Base-by-base conservation (phyloP, 2,329 filamentous ascomycete species). In the Fusarium continuum region DNA sequence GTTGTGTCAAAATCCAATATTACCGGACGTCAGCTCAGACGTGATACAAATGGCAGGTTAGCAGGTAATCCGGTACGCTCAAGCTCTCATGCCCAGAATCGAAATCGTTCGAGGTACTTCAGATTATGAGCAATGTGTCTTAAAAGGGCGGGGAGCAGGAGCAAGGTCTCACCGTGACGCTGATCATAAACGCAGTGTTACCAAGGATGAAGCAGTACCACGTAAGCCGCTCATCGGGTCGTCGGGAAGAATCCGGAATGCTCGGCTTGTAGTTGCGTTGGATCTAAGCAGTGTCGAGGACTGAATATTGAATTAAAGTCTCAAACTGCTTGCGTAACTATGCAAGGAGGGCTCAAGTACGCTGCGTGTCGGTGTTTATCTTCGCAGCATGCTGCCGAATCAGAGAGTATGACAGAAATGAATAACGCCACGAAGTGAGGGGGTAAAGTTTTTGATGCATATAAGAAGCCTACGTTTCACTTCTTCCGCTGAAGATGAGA, bases 151-250 rank as follows among this genome's bases (percentile, higher is more conserved):
- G 39, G 38, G 38, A 41, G 23, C n/a, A 8, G n/a, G 16, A 28
- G 2, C 13, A 14, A 14, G 11, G 28, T 29, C 28, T 29, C 28
- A 14, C 11, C 1, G 14, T 26, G 6, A 11, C 14, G 25, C 2
- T 41, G 6, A 20, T 8, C 16, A 43, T 5, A 28, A 5, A 43
- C 2, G 39, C 17, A 3, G 8, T 1, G 7, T 26, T 3, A 17
- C 19, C 6, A 11, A 7, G 3, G 8, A 4, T 8, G 6, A n/a
- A 8, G 1, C 8, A n/a, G 5, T n/a, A 22, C 14, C 2, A 1
- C 4, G 2, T 13, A 10, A 1, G 0, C 8, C 17, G 8, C 10
- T 22, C 14, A 14, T 1, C 23, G 17, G 34, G 2, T 1, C 8
- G 19, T 29, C 44, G 22, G 31, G 6, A 6, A n/a, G 39, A 2